phyloP scores from a whole-genome alignment of 371 early-diverging fungal genomes.

The Mucor velutinosus region DNA sequence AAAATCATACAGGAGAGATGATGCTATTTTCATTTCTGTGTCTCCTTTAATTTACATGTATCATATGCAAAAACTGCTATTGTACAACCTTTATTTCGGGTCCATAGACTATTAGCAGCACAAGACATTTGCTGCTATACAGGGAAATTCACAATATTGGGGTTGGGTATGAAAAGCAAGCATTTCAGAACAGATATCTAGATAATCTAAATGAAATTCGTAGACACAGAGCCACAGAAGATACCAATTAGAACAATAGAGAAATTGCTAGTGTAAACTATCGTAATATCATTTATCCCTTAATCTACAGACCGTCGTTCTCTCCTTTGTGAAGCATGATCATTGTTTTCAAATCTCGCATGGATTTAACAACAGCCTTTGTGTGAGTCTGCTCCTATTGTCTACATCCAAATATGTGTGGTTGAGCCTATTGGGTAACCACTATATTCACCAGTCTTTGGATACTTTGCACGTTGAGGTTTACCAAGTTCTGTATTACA shows the following conservation, averaged over 20 bases:
- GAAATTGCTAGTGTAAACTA: background rate
- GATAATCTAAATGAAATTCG: background rate
- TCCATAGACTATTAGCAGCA: background rate
- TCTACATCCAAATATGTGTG: background rate
- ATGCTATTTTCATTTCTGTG: background rate
- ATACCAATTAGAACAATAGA: background rate
- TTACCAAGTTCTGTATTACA: background rate
- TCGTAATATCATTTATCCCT: background rate
- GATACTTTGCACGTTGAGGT: background rate
- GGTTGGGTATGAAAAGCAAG: background rate
- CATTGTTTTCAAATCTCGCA: background rate
- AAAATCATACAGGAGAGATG: background rate
- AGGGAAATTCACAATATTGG: background rate
- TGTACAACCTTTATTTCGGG: background rate
- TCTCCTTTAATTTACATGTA: background rate
- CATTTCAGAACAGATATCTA: background rate
- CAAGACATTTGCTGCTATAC: background rate
- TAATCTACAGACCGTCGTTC: background rate
- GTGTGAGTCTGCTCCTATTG: background rate
- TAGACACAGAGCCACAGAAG: background rate
- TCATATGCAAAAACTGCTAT: background rate
- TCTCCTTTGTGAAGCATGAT: background rate
- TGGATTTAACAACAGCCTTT: background rate
- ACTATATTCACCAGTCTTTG: background rate
- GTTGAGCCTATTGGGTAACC: background rate